These are phyloP conservation scores for Candida boleticola DNA, from an alignment of 805 yeast species.

Conservation along the genomic window DNA sequence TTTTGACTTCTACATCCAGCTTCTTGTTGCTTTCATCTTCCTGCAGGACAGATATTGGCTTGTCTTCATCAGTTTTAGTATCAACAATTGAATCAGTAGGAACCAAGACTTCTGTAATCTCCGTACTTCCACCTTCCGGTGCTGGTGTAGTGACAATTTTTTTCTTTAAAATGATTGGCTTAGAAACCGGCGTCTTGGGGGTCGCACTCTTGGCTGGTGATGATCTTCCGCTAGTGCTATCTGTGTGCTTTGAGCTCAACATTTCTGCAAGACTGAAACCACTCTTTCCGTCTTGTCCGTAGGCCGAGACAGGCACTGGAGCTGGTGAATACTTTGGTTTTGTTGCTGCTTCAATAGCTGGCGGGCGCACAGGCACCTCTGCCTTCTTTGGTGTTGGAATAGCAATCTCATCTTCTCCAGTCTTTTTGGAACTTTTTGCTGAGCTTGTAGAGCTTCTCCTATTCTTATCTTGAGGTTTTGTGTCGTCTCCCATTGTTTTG, in stretches of 20 bases:
- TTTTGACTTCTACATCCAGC: no score
- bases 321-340: constrained; percentile 14
- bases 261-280: constrained; percentile 40
- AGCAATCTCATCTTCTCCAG: background rate
- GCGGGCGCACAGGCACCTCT: constrained; percentile 1
- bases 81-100: no score
- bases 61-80: no score
- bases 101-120: no score
- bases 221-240: constrained; percentile 13
- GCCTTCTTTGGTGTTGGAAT: background rate
- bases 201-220: constrained; percentile 15
- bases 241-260: constrained; percentile 25
- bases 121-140: no score
- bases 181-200: constrained; percentile 23
- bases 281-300: constrained; percentile 15
- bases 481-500: constrained; percentile 21
- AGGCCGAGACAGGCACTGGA: constrained; percentile 16
- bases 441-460: constrained; percentile 1
- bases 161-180: constrained; percentile 41
- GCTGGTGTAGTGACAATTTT: constrained; percentile 11
- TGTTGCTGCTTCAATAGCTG: background rate
- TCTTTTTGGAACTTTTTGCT: background rate
- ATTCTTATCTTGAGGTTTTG: background rate
- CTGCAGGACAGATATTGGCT: no score
- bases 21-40: no score